Base-by-base conservation (phyloP, 768 basidiomycete genomes). In the Suillus decipiens region DNA sequence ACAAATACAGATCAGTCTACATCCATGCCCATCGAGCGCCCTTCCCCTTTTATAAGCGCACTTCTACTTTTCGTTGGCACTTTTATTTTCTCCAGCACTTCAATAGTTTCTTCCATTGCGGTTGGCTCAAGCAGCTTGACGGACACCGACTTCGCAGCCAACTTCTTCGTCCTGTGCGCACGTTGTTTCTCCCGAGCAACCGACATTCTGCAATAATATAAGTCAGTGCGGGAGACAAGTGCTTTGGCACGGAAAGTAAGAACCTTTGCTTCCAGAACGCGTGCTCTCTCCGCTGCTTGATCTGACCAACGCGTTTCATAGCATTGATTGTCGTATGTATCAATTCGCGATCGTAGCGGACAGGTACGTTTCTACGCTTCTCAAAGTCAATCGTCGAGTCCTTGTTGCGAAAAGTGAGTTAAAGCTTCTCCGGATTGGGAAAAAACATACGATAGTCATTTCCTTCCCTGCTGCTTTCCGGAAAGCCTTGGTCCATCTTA, bases 401-500 rank as follows among this genome's bases (percentile, higher is more conserved):
- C 96, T 99, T 66, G 43, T 2, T n/a, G 2, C 17, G 39, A 51
- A 50, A 51, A 54, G 55, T n/a, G 57, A 9, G 17, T 33, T 63
- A 2, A 37, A 41, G 45, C n/a, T 34, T 61, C 60, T n/a, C 60
- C 33, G 14, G 59, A 60, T 12, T 36, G 10, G 51, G 33, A n/a
- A 60, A 78, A 34, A 17, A 33, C 91, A 74, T 72, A 96, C 96
- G 71, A 99, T 91, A 5, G 93, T 96, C 97, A 99, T 99, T 80
- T 99, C 97, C 80, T 99, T 99, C 59, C 97, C 97, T 58, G 96
- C 93, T 22, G 97, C 95, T 77, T 95, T 96, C 67, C 97, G 86
- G 84, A 99, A 99, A 24, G 97, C 97, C 77, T 99, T 99, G 51
- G 97, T 99, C 97, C 97, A 99, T 69, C 93, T 84, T 42, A 99